Conservation (phyloP, 306 rosid genomes). For the Vigna unguiculata region DNA sequence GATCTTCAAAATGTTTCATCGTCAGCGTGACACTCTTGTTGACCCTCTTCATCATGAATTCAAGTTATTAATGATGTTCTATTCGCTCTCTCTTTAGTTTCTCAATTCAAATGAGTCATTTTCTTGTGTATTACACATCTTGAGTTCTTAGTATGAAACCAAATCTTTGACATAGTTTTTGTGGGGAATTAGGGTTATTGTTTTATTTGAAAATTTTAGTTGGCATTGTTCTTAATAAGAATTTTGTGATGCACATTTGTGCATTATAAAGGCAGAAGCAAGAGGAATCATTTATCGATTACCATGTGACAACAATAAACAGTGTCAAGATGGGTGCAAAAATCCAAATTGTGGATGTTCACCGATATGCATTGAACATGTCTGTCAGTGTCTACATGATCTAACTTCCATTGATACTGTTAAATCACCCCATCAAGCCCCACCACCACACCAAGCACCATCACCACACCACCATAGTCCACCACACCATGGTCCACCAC, state of each 20-base stretch:
- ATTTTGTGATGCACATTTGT: background rate
- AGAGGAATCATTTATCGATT: background rate
- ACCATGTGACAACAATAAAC: accelerated
- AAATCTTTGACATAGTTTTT: too few relatives aligned
- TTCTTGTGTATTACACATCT: too few relatives aligned
- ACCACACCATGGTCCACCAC: too few relatives aligned
- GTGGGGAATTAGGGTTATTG: too few relatives aligned
- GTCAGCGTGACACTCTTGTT: background rate
- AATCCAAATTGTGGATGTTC: background rate
- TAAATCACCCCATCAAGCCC: too few relatives aligned
- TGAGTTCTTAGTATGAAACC: too few relatives aligned
- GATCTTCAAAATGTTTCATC: too few relatives aligned
- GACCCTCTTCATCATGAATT: background rate
- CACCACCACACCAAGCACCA: too few relatives aligned
- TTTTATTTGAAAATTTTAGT: too few relatives aligned
- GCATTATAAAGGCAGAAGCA: background rate
- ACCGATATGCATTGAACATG: background rate
- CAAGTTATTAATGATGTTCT: background rate
- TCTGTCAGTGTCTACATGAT: background rate
- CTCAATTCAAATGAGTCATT: too few relatives aligned
- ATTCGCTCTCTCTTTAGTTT: too few relatives aligned
- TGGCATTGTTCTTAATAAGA: background rate
- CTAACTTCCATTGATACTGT: background rate
- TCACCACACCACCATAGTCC: too few relatives aligned
- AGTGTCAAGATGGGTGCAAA: background rate